phyloP scores from a whole-genome alignment of 2,329 filamentous ascomycete species.

The Aspergillus ustus region DNA sequence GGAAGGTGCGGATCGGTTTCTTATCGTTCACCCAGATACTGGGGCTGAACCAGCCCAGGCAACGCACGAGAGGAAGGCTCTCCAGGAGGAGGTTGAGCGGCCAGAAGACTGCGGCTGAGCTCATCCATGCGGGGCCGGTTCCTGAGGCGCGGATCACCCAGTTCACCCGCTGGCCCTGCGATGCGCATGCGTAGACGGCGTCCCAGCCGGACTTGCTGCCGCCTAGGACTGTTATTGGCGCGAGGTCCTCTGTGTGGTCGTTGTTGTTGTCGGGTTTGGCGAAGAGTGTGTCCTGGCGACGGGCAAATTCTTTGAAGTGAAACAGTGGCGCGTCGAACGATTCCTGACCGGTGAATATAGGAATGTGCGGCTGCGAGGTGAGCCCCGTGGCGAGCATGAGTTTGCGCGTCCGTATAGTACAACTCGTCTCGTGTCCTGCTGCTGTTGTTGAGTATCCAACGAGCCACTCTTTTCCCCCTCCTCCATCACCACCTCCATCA shows the following conservation, averaged over 20 bases:
- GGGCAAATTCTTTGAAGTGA: conserved; percentile 54
- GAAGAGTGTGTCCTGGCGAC: background rate
- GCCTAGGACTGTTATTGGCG: conserved; percentile 7
- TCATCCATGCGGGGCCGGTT: conserved; percentile 40
- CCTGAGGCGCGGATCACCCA: conserved; percentile 35
- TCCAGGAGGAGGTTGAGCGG: background rate
- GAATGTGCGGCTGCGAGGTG: conserved; percentile 57
- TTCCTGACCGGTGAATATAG: conserved; percentile 53
- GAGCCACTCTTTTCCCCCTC: background rate
- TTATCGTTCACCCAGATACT: background rate
- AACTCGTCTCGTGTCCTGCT: background rate
- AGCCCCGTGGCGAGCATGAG: conserved; percentile 62
- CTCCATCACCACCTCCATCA: background rate
- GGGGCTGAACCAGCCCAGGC: conserved; percentile 2
- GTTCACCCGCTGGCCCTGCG: conserved; percentile 53
- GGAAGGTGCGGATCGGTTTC: conserved; percentile 1
- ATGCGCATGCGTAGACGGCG: conserved; percentile 61
- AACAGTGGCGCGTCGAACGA: conserved; percentile 55
- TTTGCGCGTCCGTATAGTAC: conserved; percentile 35
- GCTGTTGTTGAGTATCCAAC: background rate
- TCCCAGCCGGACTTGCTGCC: conserved; percentile 64
- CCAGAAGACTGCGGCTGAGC: conserved; percentile 37
- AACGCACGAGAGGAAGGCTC: background rate
- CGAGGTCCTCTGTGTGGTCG: background rate
- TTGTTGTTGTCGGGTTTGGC: background rate